Evolutionary conservation across 306 rosid species (phyloP).

Genomic region (Cucurbita pepo): DNA sequence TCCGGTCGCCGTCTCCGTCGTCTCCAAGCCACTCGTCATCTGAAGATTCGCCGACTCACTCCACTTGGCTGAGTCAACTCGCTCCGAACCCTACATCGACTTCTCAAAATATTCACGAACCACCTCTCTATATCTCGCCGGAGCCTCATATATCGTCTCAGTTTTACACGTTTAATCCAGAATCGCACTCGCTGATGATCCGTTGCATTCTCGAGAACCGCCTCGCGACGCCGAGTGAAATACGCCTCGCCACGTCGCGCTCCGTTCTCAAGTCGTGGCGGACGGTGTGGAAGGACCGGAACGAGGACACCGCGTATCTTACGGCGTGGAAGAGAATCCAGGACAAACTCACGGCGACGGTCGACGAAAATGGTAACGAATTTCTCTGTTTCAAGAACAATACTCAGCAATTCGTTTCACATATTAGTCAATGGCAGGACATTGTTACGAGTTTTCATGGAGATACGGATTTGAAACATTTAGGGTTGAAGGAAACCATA

Average conservation of each 20-base stretch:
- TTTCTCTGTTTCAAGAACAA: slow-evolving; percentile 92
- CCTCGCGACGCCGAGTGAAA: slow-evolving; percentile 66
- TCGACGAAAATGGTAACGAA: slow-evolving; percentile 43
- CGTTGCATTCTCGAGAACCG: slow-evolving; percentile 63
- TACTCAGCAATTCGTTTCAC: slow-evolving; percentile 76
- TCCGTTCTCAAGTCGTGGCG: slow-evolving; percentile 88
- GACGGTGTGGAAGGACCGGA: slow-evolving; percentile 94
- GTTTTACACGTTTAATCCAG: slow-evolving; percentile 87
- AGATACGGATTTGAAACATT: slow-evolving; percentile 65
- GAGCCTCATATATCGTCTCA: slow-evolving; percentile 85
- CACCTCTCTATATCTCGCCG: slow-evolving; percentile 48
- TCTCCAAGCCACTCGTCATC: slow-evolving; percentile 25
- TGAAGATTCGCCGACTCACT: slow-evolving; percentile 26
- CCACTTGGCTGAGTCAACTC: slow-evolving; percentile 8
- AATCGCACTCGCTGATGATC: slow-evolving; percentile 82
- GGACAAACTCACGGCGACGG: slow-evolving; percentile 64
- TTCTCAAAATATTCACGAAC: slow-evolving; percentile 5
- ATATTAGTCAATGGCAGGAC: slow-evolving; percentile 80
- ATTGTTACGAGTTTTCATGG: slow-evolving; percentile 68
- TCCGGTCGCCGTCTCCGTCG: slow-evolving; percentile 42
- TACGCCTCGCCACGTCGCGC: slow-evolving; percentile 71
- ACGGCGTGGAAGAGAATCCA: slow-evolving; percentile 98
- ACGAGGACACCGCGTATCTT: slow-evolving; percentile 87
- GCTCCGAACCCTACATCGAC: slow-evolving; percentile 9
- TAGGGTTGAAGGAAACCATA: slow-evolving; percentile 70